These are phyloP conservation scores for Coleophoma crateriformis DNA, from an alignment of 2,329 filamentous ascomycete genomes.

Conservation along the genomic window DNA sequence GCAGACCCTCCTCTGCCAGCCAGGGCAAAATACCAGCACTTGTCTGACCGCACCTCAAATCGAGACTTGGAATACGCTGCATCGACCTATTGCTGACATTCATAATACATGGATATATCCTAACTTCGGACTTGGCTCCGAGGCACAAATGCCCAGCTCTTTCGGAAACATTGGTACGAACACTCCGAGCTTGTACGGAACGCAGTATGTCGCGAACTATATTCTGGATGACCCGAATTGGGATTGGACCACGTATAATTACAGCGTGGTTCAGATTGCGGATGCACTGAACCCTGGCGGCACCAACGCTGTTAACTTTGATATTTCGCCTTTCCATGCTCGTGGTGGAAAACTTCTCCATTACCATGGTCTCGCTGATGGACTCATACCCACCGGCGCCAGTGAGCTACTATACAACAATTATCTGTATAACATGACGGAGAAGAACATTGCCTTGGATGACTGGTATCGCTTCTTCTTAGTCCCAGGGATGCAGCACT, in stretches of 20 bases:
- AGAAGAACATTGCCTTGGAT: background rate
- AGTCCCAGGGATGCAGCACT: background rate
- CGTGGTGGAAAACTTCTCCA: slow-evolving; percentile 11
- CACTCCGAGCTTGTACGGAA: slow-evolving; percentile 2
- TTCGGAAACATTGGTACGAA: slow-evolving; percentile 2
- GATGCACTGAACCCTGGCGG: slow-evolving; percentile 36
- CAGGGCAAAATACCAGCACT: slow-evolving; percentile 21
- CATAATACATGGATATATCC: background rate
- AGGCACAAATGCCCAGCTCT: slow-evolving; percentile 2
- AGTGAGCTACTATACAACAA: background rate
- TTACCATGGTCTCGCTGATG: slow-evolving; percentile 8
- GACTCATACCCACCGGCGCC: slow-evolving; percentile 3
- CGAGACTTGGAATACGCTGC: slow-evolving; percentile 33
- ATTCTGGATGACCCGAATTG: slow-evolving; percentile 2
- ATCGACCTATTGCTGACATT: slow-evolving; percentile 12
- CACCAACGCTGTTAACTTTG: slow-evolving; percentile 34
- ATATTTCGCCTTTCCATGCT: slow-evolving; percentile 7
- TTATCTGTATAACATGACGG: background rate
- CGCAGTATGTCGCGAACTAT: slow-evolving; percentile 4
- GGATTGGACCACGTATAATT: slow-evolving; percentile 29
- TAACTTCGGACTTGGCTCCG: slow-evolving; percentile 5
- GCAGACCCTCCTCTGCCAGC: slow-evolving; percentile 13
- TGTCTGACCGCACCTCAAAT: slow-evolving; percentile 40
- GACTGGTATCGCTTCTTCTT: slow-evolving; percentile 1
- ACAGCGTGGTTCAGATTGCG: slow-evolving; percentile 30